phyloP scores from a whole-genome alignment of 192 early-diverging fungal genomes.

The Helicostylum pulchrum region DNA sequence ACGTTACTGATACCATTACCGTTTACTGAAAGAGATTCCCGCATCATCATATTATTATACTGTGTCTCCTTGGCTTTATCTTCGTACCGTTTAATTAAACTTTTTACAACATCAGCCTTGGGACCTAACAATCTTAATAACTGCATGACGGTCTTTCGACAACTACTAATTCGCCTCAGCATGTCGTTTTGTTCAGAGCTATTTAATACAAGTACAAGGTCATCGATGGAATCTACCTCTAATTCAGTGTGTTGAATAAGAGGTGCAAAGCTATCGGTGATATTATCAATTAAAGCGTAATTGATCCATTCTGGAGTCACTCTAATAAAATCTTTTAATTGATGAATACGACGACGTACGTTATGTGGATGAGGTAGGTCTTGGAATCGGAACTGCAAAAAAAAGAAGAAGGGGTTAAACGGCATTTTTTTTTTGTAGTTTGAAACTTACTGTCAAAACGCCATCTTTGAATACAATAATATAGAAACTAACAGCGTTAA shows the following conservation, averaged over 20 bases:
- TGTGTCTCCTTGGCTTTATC: constrained; percentile 27
- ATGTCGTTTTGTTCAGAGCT: constrained; percentile 56
- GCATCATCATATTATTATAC: neutral
- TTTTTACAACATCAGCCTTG: constrained; percentile 71
- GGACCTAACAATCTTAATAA: constrained; percentile 61
- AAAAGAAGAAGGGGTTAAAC: neutral
- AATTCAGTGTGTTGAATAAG: constrained; percentile 63
- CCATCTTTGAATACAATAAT: constrained; percentile 69
- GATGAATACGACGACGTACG: constrained; percentile 64
- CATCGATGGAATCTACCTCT: constrained; percentile 80
- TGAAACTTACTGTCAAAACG: constrained; percentile 58
- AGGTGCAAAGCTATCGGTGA: constrained; percentile 74
- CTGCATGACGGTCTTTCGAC: constrained; percentile 70
- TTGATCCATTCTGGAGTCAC: constrained; percentile 66
- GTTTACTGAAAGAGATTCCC: neutral
- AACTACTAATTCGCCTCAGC: constrained; percentile 69
- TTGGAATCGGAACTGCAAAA: constrained; percentile 56
- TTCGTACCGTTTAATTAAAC: constrained; percentile 60
- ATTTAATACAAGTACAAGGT: constrained; percentile 62
- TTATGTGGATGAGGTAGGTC: constrained; percentile 57
- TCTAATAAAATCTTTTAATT: constrained; percentile 43
- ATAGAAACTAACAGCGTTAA: constrained; percentile 68
- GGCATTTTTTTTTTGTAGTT: neutral
- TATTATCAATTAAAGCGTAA: constrained; percentile 76
- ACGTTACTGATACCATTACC: no score